Evolutionary conservation across 2,329 filamentous ascomycete species (phyloP).

Genomic region (Sporothrix schenckii): DNA sequence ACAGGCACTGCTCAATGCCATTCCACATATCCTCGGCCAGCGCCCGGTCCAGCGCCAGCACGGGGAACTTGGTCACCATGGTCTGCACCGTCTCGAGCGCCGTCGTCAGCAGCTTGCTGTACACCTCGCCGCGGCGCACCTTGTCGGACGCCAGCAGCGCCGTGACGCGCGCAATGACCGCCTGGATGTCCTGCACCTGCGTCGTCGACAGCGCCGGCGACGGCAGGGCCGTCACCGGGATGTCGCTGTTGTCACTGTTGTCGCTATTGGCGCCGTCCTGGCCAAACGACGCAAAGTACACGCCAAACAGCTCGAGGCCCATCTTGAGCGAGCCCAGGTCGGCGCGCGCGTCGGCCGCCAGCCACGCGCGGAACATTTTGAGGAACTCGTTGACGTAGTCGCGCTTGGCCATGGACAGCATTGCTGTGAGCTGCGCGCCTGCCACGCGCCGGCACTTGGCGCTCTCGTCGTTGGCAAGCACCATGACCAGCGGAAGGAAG

Average conservation of each 20-base stretch:
- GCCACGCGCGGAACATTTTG: constrained; percentile 71
- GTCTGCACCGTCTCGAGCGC: constrained; percentile 70
- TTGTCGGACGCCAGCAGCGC: constrained; percentile 57
- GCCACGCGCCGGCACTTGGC: constrained; percentile 83
- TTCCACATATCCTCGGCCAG: constrained; percentile 67
- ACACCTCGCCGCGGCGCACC: constrained; percentile 56
- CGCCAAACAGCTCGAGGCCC: constrained; percentile 67
- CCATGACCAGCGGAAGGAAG: constrained; percentile 83
- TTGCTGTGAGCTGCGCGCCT: constrained; percentile 74
- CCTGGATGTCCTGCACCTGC: constrained; percentile 68
- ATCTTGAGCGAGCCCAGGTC: constrained; percentile 73
- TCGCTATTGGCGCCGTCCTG: constrained; percentile 7
- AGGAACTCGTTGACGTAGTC: constrained; percentile 73
- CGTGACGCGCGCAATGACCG: constrained; percentile 60
- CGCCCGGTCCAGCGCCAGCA: constrained; percentile 58
- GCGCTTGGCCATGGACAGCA: constrained; percentile 76
- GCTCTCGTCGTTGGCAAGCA: constrained; percentile 86
- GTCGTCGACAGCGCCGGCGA: constrained; percentile 47
- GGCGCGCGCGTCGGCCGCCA: constrained; percentile 52
- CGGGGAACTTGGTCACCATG: constrained; percentile 68
- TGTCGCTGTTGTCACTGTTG: background rate
- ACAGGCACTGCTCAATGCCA: constrained; percentile 67
- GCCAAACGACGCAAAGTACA: constrained; percentile 72
- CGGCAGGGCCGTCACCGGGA: constrained; percentile 18
- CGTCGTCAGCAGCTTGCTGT: constrained; percentile 66